phyloP scores from a whole-genome alignment of 2,329 filamentous ascomycete genomes.

The Alternaria alternata region DNA sequence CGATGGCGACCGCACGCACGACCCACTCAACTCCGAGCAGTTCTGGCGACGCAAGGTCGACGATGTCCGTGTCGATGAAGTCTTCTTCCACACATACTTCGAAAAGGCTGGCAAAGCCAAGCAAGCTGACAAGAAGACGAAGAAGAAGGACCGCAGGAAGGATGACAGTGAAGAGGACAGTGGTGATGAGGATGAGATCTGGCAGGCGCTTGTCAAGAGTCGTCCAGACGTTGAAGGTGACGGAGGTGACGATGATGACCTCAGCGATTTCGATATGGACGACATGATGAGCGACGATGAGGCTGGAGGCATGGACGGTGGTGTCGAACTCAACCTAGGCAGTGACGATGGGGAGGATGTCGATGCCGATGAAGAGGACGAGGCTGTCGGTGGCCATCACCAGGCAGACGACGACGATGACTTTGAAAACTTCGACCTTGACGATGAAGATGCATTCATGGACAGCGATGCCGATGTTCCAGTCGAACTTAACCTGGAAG shows the following conservation, averaged over 20 bases:
- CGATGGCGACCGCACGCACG: constrained; percentile 66
- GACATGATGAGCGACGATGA: constrained; percentile 57
- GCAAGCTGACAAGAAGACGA: constrained; percentile 64
- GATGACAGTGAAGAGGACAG: constrained; percentile 59
- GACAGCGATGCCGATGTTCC: constrained; percentile 65
- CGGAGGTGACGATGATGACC: constrained; percentile 66
- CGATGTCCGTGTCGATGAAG: constrained; percentile 88
- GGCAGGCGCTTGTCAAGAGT: constrained; percentile 86
- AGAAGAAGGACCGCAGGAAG: constrained; percentile 57
- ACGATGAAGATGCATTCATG: constrained; percentile 64
- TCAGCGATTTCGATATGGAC: constrained; percentile 61
- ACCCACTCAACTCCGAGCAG: constrained; percentile 80
- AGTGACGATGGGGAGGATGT: constrained; percentile 60
- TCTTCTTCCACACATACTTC: constrained; percentile 99
- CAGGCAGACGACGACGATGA: constrained; percentile 40
- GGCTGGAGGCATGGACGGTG: constrained; percentile 52
- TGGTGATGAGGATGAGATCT: constrained; percentile 83
- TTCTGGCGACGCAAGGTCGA: constrained; percentile 94
- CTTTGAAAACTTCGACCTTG: constrained; percentile 54
- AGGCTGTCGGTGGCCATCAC: constrained; percentile 54
- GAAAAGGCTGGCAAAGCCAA: constrained; percentile 67
- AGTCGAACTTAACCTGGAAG: constrained; percentile 55
- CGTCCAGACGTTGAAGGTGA: constrained; percentile 78
- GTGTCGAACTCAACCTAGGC: constrained; percentile 56
- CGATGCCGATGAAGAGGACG: constrained; percentile 55